These are phyloP conservation scores for Ceratobasidium sp. DNA, from an alignment of 1,284 basidiomycete species.

Conservation along the genomic window DNA sequence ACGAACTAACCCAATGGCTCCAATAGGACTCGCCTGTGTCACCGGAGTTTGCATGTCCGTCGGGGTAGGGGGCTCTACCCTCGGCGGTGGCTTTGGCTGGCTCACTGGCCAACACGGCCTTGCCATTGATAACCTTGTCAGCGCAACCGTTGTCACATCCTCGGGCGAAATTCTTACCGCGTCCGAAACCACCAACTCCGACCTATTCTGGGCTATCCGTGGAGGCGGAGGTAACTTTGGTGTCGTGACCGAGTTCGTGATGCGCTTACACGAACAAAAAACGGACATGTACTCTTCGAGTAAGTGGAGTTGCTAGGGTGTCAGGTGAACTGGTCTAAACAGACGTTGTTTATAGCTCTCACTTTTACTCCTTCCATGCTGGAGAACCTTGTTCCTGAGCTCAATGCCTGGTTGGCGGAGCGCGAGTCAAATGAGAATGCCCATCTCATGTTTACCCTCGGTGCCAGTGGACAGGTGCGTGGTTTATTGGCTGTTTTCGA, in stretches of 20 bases:
- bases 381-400: constrained; percentile 20
- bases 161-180: constrained; percentile 36
- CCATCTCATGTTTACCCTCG: constrained; percentile 6
- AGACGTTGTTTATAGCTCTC: constrained; percentile 5
- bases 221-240: constrained; percentile 40
- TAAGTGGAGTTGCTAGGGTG: background rate
- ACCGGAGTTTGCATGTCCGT: background rate
- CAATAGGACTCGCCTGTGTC: constrained; percentile 11
- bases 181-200: constrained; percentile 26
- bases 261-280: constrained; percentile 33
- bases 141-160: constrained; percentile 32
- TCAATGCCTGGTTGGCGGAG: constrained; percentile 26
- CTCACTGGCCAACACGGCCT: constrained; percentile 36
- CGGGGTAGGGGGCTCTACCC: constrained; percentile 13
- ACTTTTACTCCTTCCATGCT: constrained; percentile 1
- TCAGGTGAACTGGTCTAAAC: too few relatives aligned
- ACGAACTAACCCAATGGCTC: background rate
- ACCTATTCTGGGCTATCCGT: constrained; percentile 38
- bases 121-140: constrained; percentile 37
- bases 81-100: constrained; percentile 36
- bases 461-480: constrained; percentile 29
- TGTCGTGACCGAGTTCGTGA: constrained; percentile 37
- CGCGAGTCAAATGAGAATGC: constrained; percentile 20
- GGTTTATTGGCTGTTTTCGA: too few relatives aligned
- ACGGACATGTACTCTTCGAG: constrained; percentile 25